These are phyloP conservation scores for Aureobasidium lini DNA, from an alignment of 2,329 filamentous ascomycete genomes.

Conservation along the genomic window DNA sequence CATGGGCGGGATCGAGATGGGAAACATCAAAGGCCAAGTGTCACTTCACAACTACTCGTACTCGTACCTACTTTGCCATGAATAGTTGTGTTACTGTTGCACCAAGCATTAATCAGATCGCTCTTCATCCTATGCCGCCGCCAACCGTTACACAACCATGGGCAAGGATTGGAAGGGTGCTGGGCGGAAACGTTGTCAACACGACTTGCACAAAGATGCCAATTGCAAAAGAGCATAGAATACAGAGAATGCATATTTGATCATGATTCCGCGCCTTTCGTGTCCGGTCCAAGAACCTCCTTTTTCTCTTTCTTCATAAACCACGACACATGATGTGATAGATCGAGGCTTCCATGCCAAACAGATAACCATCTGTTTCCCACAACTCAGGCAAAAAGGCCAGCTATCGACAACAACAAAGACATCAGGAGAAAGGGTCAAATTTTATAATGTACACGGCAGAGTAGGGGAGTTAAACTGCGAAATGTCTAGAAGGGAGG, in stretches of 20 bases:
- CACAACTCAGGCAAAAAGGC: background rate
- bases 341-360: background rate
- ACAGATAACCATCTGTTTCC: background rate
- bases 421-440: background rate
- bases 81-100: background rate
- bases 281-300: background rate
- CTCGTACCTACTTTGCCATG: background rate
- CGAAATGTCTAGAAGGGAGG: conserved; percentile 40
- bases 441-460: conserved; percentile 13
- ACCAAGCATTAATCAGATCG: background rate
- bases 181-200: background rate
- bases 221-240: background rate
- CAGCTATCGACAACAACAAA: conserved; percentile 1
- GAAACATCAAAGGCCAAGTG: background rate
- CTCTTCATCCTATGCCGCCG: background rate
- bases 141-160: background rate
- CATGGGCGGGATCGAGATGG: background rate
- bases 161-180: background rate
- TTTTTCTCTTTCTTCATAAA: conserved; percentile 4
- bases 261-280: background rate
- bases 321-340: background rate
- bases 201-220: background rate
- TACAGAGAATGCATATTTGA: conserved; percentile 10
- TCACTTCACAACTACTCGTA: background rate
- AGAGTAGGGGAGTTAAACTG: conserved; percentile 1